Evolutionary conservation across 208 protist genomes (phyloP).

Genomic region (Eutreptiella sp.): DNA sequence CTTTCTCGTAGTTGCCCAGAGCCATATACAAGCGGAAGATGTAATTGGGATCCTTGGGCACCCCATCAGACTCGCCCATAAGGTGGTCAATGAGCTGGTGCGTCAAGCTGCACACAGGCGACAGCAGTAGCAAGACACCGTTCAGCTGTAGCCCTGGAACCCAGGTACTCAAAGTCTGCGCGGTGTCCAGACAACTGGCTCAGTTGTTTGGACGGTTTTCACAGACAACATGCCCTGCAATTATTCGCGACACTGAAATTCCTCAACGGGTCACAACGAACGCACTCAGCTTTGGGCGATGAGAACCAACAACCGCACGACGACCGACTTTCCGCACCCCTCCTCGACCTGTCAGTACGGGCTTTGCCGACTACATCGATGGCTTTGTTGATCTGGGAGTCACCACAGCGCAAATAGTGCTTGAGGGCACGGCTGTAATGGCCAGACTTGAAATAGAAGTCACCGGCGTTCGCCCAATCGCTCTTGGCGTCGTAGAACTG

Average conservation of each 20-base stretch:
- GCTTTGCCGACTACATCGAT: slow-evolving; percentile 84
- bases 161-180: no score
- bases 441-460: slow-evolving; percentile 82
- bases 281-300: no score
- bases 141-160: no score
- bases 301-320: no score
- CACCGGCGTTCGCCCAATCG: slow-evolving; percentile 65
- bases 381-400: slow-evolving; percentile 80
- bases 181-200: no score
- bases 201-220: no score
- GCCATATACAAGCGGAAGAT: slow-evolving; percentile 94
- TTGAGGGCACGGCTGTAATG: slow-evolving; percentile 76
- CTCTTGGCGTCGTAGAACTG: slow-evolving; percentile 79
- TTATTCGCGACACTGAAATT: no score
- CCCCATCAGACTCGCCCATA: slow-evolving; percentile 85
- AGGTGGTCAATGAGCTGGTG: slow-evolving; percentile 90
- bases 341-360: slow-evolving; percentile 71
- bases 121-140: no score
- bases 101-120: no score
- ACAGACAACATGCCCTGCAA: no score
- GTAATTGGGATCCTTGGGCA: slow-evolving; percentile 92
- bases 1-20: slow-evolving; percentile 88
- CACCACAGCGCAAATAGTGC: slow-evolving; percentile 68
- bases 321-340: no score
- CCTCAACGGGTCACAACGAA: no score